A percentile compares a stretch with the other conserved stretches of the same genome.
Conservation (phyloP, 73 alveolate species). For the Breviolum minutum region DNA sequence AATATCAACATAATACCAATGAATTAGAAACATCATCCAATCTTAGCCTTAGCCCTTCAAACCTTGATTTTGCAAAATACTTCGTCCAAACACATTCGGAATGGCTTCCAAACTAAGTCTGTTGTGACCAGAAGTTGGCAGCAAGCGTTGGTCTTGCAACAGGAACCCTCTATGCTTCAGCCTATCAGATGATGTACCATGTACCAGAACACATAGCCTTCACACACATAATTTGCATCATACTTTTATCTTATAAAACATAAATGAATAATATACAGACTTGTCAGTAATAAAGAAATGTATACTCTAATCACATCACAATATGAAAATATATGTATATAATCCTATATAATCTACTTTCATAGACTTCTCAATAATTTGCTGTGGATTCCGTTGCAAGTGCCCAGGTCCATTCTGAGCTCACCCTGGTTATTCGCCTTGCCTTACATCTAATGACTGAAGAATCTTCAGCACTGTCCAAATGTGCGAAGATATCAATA, state of each 20-base stretch:
- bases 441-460: conserved; percentile 8
- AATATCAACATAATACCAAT: too few species aligned
- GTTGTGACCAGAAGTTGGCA: conserved; percentile 18
- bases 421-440: not conserved
- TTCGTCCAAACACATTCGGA: too few species aligned
- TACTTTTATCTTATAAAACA: too few species aligned
- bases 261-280: too few species aligned
- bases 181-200: too few species aligned
- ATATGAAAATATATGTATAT: not conserved
- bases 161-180: not conserved
- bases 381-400: not conserved
- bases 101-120: not conserved
- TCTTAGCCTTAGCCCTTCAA: too few species aligned
- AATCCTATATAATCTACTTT: not conserved
- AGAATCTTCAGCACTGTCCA: not conserved
- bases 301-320: too few species aligned
- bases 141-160: conserved; percentile 24
- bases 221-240: too few species aligned
- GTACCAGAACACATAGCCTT: too few species aligned
- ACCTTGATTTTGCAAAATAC: not conserved
- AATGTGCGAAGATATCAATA: too few species aligned
- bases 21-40: too few species aligned
- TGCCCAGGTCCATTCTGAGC: conserved; percentile 29
- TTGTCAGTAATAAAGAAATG: too few species aligned
- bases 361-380: not conserved